These are phyloP conservation scores for Auriscalpium microsporum DNA, from an alignment of 768 basidiomycete species.

Conservation along the genomic window DNA sequence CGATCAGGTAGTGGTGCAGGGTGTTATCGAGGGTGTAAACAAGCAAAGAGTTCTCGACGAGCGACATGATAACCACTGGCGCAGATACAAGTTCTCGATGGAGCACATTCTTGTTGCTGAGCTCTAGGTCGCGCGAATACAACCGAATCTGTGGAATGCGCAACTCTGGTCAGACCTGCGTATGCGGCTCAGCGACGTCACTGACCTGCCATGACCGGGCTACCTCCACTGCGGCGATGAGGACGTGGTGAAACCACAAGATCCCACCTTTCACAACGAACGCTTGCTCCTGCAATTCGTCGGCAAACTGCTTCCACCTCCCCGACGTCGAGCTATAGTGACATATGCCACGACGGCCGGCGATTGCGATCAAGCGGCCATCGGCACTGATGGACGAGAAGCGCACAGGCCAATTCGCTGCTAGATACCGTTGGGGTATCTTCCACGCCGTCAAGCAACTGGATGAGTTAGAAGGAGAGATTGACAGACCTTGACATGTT, in stretches of 20 bases:
- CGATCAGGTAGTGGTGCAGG: constrained; percentile 83
- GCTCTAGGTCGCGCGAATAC: constrained; percentile 87
- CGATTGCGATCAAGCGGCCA: constrained; percentile 86
- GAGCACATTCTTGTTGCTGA: constrained; percentile 75
- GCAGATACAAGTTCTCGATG: constrained; percentile 70
- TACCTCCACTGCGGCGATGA: constrained; percentile 84
- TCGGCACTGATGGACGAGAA: constrained; percentile 89
- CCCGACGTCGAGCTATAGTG: constrained; percentile 95
- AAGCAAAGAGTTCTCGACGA: constrained; percentile 91
- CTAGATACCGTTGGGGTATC: constrained; percentile 85
- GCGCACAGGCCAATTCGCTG: constrained; percentile 88
- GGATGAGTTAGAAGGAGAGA: neutral
- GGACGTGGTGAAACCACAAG: constrained; percentile 93
- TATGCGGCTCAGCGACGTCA: constrained; percentile 8
- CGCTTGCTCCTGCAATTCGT: constrained; percentile 75
- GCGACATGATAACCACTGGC: constrained; percentile 77
- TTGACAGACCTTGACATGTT: constrained; percentile 69
- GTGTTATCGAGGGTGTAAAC: constrained; percentile 95
- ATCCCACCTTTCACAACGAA: constrained; percentile 87
- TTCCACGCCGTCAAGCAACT: constrained; percentile 23
- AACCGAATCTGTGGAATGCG: constrained; percentile 61
- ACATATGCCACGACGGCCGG: constrained; percentile 81
- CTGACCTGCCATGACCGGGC: constrained; percentile 68
- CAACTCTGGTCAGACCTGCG: neutral
- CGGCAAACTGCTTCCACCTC: constrained; percentile 86